Conservation (phyloP, 1,284 basidiomycete species). For the Sanguinoderma infundibulare region DNA sequence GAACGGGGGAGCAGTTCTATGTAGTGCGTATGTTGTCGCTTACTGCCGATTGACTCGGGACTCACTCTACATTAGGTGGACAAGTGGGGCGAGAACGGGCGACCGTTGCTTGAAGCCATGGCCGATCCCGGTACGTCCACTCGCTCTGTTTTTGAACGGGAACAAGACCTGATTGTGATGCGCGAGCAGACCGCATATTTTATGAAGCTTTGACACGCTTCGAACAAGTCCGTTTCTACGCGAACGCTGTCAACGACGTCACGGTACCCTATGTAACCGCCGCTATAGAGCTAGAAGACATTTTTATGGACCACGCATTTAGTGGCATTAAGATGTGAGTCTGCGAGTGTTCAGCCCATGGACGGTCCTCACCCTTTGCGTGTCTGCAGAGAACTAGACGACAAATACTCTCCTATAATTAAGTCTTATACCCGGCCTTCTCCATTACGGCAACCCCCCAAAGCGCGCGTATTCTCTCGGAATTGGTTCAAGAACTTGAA, state of each 20-base stretch:
- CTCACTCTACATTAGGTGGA: constrained; percentile 46
- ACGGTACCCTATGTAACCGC: constrained; percentile 87
- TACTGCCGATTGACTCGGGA: background rate
- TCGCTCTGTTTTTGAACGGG: no score
- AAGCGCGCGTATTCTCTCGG: constrained; percentile 44
- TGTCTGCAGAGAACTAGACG: constrained; percentile 52
- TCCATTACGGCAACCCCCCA: constrained; percentile 44
- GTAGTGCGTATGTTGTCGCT: constrained; percentile 15
- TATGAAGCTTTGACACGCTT: constrained; percentile 78
- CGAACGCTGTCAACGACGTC: constrained; percentile 80
- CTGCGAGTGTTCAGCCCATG: background rate
- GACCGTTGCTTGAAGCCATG: constrained; percentile 83
- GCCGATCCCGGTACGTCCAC: constrained; percentile 73
- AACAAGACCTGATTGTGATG: no score
- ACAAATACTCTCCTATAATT: constrained; percentile 60
- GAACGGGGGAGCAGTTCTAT: constrained; percentile 71
- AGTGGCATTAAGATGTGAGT: constrained; percentile 69
- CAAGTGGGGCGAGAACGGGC: constrained; percentile 70
- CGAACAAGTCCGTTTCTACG: constrained; percentile 77
- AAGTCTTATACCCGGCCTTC: constrained; percentile 48
- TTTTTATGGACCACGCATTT: constrained; percentile 61
- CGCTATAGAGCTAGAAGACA: constrained; percentile 72
- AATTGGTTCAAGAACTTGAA: constrained; percentile 51
- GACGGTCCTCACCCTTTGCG: background rate
- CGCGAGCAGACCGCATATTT: constrained; percentile 69